Evolutionary conservation across 768 basidiomycete species (phyloP), one percentile per base, ranked within the genome.

Genomic region (Phaeotremella fagi): DNA sequence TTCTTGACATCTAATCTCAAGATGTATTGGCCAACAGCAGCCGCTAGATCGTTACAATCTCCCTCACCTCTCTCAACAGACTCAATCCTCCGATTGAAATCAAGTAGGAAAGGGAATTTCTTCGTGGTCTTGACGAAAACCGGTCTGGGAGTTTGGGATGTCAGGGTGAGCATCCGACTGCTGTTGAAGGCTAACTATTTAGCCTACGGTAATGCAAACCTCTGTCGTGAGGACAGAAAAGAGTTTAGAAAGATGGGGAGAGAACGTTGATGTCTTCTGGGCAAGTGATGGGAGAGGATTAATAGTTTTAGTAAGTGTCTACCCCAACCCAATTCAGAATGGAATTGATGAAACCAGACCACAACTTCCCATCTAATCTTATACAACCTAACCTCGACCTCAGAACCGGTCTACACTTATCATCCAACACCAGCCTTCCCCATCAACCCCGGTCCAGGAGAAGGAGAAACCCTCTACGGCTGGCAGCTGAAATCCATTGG

Each of bases 231-330:
- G 91, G 49, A 87, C 88, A 29, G 77, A 83, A 5, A 81, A 82
- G 1, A 92, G 89, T 16, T 77, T 94, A 33, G 73, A 80, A 50
- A 85, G 87, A 54, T 90, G 92, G 70, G 91, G 91, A n/a, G 81
- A 84, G 64, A 94, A 90, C 61, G 57, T 79, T 18, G 75, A 80
- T 48, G 82, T 82, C 12, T 80, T 83, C 64, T 97, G 91, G 90
- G 83, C 90, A 16, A 84, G 85, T 48, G 89, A 91, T 70, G 85
- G 86, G 28, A 79, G 79, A 63, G 80, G 83, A 61, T 82, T 97
- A 44, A 82, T 91, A 48, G 81, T 97, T 20, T 83, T 86, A 75
- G 91, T 87, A 52, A 50, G 83, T 73, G 4, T 18, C 20, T 1
- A 27, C 2, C 45, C 36, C 24, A 47, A n/a, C n/a, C n/a, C n/a